Evolutionary conservation across 176 grass and related monocot species (phyloP).

Genomic region (Oryza brachyantha): DNA sequence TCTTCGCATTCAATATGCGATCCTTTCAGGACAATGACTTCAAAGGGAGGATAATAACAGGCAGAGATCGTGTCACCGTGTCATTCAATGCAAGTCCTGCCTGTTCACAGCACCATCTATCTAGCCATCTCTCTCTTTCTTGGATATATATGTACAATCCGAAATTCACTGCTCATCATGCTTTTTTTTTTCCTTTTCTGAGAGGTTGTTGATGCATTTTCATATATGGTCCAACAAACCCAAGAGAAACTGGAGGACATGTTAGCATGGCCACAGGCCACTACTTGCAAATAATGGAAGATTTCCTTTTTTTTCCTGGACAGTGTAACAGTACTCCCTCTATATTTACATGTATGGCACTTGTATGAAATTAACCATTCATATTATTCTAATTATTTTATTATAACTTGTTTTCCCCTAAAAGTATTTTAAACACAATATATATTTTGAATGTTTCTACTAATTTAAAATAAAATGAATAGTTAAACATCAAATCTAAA

Average conservation of each 20-base stretch:
- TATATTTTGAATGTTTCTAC: too few relatives aligned
- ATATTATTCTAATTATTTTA: too few relatives aligned
- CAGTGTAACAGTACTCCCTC: too few relatives aligned
- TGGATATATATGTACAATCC: too few relatives aligned
- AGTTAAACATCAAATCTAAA: too few relatives aligned
- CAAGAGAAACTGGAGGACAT: background rate
- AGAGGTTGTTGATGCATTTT: background rate
- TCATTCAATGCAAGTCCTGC: background rate
- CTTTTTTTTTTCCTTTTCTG: too few relatives aligned
- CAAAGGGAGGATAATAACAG: background rate
- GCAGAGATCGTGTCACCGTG: background rate
- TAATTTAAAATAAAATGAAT: too few relatives aligned
- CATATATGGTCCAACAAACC: background rate
- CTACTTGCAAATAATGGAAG: background rate
- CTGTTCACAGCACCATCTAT: background rate
- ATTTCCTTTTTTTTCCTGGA: background rate
- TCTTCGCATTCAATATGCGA: background rate
- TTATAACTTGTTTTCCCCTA: too few relatives aligned
- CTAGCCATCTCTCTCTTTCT: background rate
- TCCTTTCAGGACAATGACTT: background rate
- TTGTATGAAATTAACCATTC: too few relatives aligned
- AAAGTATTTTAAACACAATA: too few relatives aligned
- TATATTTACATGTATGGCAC: too few relatives aligned
- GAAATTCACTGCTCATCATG: too few relatives aligned
- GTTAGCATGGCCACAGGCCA: background rate